Evolutionary conservation across 2,329 filamentous ascomycete species (phyloP), one percentile per base, ranked within the genome.

Genomic region (Aspergillus neotritici): DNA sequence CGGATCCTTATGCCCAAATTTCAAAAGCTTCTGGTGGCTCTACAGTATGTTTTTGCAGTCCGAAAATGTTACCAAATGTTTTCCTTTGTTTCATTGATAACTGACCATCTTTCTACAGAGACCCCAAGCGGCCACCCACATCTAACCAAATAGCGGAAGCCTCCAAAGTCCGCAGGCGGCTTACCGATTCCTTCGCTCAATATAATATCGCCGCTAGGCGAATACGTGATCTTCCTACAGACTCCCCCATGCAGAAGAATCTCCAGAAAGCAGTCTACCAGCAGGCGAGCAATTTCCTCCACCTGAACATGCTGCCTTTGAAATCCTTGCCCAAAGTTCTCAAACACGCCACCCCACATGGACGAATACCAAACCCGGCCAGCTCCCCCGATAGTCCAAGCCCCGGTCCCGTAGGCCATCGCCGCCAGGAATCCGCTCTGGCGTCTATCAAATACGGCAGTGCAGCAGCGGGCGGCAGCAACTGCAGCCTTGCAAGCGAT

Each of bases 251-350:
- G 0, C 89, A 95, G 60, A 69, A 80, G 44, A 78, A 78, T 35
- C 71, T 96, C 4, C 90, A 95, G 57, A 85, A 83, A 57, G 83
- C 87, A 3, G 82, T 96, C 10, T 89, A 94, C 56, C 78, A 84
- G 31, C 84, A 90, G 53, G 87, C 89, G 1, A 88, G 84, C 40
- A 78, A 78, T 37, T 96, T 96, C 56, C 69, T 96, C 4, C 89
- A 94, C 58, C 77, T 88, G 4, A 87, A 96, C 58, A 94, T 96
- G 87, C 76, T 96, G 7, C 88, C 90, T 0, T 71, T 96, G 11
- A 94, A 87, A 61, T 79, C 80, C 21, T 71, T 89, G 0, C 85
- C 85, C 0, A 79, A 80, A 33, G 72, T 88, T 51, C 72, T 89
- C 12, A 79, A 76, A 50, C 79, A 83, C 54, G 77, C 79, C 10